Evolutionary conservation across 768 basidiomycete genomes (phyloP).

Genomic region (Russula vinacea): DNA sequence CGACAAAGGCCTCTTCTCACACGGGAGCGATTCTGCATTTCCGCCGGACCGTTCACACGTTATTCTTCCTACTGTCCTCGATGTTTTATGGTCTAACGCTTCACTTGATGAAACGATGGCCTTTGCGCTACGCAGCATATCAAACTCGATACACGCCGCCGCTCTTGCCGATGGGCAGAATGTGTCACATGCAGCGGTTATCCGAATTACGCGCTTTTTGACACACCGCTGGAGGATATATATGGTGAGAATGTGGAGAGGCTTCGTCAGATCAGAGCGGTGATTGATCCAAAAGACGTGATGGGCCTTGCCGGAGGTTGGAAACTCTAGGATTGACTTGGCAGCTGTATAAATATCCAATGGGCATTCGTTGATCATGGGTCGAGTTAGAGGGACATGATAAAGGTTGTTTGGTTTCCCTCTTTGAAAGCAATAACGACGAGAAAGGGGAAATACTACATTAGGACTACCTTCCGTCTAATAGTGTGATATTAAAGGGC

Average conservation of each 20-base stretch:
- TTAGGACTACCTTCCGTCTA: too few relatives aligned
- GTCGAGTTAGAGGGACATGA: too few relatives aligned
- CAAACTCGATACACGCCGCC: neutral
- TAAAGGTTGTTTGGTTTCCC: too few relatives aligned
- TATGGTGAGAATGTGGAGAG: neutral
- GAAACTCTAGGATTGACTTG: neutral
- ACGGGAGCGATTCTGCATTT: constrained; percentile 19
- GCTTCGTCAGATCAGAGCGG: neutral
- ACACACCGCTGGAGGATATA: neutral
- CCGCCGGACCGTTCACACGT: constrained; percentile 18
- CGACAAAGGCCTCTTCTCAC: constrained; percentile 1
- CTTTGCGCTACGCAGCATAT: neutral
- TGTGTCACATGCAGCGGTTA: neutral
- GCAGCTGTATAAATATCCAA: too few relatives aligned
- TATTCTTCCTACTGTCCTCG: constrained; percentile 4
- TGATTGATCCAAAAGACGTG: neutral
- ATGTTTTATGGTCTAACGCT: constrained; percentile 14
- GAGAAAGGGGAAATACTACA: too few relatives aligned
- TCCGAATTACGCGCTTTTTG: constrained; percentile 9
- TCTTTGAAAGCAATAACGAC: too few relatives aligned
- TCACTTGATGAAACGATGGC: constrained; percentile 37
- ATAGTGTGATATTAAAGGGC: too few relatives aligned
- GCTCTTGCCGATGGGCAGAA: constrained; percentile 1
- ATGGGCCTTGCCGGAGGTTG: constrained; percentile 9
- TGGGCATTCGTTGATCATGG: too few relatives aligned